Evolutionary conservation across 192 early-diverging fungal species (phyloP).

Genomic region (Gamsiella multidivaricata): DNA sequence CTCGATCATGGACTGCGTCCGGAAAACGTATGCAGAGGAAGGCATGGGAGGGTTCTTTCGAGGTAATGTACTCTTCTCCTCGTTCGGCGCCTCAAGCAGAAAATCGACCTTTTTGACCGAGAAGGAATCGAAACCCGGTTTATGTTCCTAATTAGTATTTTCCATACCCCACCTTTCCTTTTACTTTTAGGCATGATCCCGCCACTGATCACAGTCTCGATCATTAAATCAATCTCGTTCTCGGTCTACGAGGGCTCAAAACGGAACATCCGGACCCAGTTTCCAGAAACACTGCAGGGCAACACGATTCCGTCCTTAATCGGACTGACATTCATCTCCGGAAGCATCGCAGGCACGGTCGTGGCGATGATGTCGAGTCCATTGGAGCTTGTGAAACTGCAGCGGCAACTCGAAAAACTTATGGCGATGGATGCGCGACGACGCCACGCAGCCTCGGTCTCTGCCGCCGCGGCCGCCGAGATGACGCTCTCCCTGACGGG

Average conservation of each 20-base stretch:
- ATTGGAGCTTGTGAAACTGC: slow-evolving; percentile 82
- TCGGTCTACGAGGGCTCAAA: slow-evolving; percentile 87
- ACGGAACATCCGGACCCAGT: slow-evolving; percentile 57
- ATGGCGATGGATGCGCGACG: slow-evolving; percentile 62
- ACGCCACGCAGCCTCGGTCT: too few relatives aligned
- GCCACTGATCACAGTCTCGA: slow-evolving; percentile 82
- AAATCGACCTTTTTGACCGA: too few relatives aligned
- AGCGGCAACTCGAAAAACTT: slow-evolving; percentile 75
- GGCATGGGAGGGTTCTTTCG: slow-evolving; percentile 88
- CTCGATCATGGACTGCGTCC: slow-evolving; percentile 81
- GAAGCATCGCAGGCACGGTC: slow-evolving; percentile 69
- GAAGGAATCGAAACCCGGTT: too few relatives aligned
- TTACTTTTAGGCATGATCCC: slow-evolving; percentile 70
- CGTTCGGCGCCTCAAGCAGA: too few relatives aligned
- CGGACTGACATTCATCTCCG: slow-evolving; percentile 62
- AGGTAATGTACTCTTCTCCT: too few relatives aligned
- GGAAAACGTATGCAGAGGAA: slow-evolving; percentile 80
- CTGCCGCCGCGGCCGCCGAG: too few relatives aligned
- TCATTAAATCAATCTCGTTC: slow-evolving; percentile 92
- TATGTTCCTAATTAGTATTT: neutral
- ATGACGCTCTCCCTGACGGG: slow-evolving; percentile 51
- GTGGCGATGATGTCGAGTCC: slow-evolving; percentile 80
- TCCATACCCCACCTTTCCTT: neutral
- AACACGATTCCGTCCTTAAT: slow-evolving; percentile 56
- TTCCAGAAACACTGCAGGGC: slow-evolving; percentile 39